These are phyloP conservation scores for Leccinum pellstonianum DNA, from an alignment of 768 basidiomycete genomes.

Conservation along the genomic window DNA sequence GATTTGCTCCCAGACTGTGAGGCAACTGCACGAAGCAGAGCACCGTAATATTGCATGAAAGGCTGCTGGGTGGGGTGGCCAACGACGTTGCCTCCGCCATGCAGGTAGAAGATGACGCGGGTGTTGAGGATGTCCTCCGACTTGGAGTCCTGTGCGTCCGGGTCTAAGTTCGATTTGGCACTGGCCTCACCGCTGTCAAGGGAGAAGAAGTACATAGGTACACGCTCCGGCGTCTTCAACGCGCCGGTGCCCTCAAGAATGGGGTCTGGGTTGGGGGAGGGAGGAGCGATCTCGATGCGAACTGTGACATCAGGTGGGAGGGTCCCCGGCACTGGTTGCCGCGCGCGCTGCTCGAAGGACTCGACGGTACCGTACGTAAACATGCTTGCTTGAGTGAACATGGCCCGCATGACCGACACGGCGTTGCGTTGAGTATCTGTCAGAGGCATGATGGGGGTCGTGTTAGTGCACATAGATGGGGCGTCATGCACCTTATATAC, in stretches of 20 bases:
- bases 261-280: slow-evolving; percentile 5
- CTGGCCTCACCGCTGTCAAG: neutral
- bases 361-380: neutral
- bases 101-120: slow-evolving; percentile 24
- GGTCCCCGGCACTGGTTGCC: neutral
- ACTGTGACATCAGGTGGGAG: slow-evolving; percentile 14
- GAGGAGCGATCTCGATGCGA: slow-evolving; percentile 19
- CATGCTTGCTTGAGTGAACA: rapidly evolving
- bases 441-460: slow-evolving; percentile 10
- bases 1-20: neutral
- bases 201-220: slow-evolving; percentile 24
- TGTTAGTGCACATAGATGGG: neutral
- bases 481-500: neutral
- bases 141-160: neutral
- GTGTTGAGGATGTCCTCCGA: neutral
- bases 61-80: slow-evolving; percentile 17
- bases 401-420: neutral
- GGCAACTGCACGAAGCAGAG: slow-evolving; percentile 14
- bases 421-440: slow-evolving; percentile 17
- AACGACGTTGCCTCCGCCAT: slow-evolving; percentile 21
- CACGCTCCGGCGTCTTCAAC: slow-evolving; percentile 17
- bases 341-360: slow-evolving; percentile 18
- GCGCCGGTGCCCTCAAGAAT: neutral
- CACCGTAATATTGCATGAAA: slow-evolving; percentile 4
- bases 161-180: neutral